A percentile compares a stretch with the other conserved stretches of the same genome.
Conservation (phyloP, 768 basidiomycete genomes). For the Trametes gibbosa region DNA sequence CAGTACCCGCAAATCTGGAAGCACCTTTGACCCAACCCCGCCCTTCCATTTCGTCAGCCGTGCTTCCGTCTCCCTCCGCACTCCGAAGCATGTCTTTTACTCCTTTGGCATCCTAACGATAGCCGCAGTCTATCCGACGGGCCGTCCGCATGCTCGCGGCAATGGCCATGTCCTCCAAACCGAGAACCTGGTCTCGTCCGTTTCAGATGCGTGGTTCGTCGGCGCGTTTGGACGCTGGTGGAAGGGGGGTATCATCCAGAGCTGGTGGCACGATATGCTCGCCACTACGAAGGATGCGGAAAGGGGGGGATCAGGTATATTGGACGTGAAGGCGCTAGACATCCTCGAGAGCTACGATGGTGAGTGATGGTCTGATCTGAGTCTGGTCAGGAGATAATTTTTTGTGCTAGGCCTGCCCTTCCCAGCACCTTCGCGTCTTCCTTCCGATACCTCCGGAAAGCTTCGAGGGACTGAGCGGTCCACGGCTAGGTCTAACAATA, state of each 20-base stretch:
- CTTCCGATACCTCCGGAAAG: slow-evolving; percentile 37
- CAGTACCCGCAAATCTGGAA: slow-evolving; percentile 18
- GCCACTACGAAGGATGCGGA: slow-evolving; percentile 65
- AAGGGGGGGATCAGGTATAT: slow-evolving; percentile 73
- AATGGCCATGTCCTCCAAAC: slow-evolving; percentile 12
- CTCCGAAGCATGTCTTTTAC: slow-evolving; percentile 85
- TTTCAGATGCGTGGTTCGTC: slow-evolving; percentile 81
- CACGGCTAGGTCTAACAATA: slow-evolving; percentile 41
- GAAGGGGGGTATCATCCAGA: slow-evolving; percentile 76
- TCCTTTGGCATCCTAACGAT: slow-evolving; percentile 86
- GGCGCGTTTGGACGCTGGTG: slow-evolving; percentile 93
- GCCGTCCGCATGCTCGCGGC: slow-evolving; percentile 23
- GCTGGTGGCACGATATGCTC: slow-evolving; percentile 74
- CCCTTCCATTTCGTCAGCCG: slow-evolving; percentile 89
- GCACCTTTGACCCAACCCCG: slow-evolving; percentile 30
- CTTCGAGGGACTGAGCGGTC: slow-evolving; percentile 30
- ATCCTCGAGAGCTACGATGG: slow-evolving; percentile 66
- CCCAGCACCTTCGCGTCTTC: slow-evolving; percentile 19
- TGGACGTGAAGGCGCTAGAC: slow-evolving; percentile 73
- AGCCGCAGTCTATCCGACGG: slow-evolving; percentile 67
- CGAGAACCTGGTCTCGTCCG: slow-evolving; percentile 10
- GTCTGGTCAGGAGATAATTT: background rate
- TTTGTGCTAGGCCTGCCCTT: slow-evolving; percentile 18
- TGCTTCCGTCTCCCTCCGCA: slow-evolving; percentile 88
- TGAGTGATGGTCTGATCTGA: slow-evolving; percentile 36